phyloP scores from a whole-genome alignment of 2,329 filamentous ascomycete genomes.

The Penicillium sp. region DNA sequence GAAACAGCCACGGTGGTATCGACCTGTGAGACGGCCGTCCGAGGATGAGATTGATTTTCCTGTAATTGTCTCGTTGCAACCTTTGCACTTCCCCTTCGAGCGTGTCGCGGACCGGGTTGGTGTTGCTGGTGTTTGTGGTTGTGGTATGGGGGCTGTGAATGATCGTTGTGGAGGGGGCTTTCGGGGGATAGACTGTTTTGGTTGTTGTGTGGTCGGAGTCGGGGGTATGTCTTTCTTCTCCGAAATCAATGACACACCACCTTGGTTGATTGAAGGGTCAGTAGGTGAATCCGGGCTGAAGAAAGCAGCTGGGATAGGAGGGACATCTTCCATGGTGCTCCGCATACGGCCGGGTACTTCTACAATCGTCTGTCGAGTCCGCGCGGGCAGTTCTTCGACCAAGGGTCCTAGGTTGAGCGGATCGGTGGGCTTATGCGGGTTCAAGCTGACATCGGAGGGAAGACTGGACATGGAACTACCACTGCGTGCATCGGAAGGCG shows the following conservation, averaged over 20 bases:
- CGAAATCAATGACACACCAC: slow-evolving; percentile 31
- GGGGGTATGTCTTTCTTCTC: slow-evolving; percentile 12
- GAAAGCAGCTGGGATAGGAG: slow-evolving; percentile 24
- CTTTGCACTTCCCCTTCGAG: slow-evolving; percentile 69
- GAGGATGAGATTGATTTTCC: slow-evolving; percentile 91
- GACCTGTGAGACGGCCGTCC: slow-evolving; percentile 80
- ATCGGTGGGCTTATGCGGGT: slow-evolving; percentile 26
- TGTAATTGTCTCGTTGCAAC: slow-evolving; percentile 66
- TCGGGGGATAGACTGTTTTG: slow-evolving; percentile 15
- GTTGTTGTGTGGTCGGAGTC: slow-evolving; percentile 5
- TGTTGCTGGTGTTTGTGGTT: slow-evolving; percentile 35
- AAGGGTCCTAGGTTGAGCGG: slow-evolving; percentile 43
- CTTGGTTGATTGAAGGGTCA: slow-evolving; percentile 39
- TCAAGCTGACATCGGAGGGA: slow-evolving; percentile 35
- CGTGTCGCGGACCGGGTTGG: slow-evolving; percentile 34
- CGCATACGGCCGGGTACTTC: slow-evolving; percentile 32
- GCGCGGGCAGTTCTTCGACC: slow-evolving; percentile 48
- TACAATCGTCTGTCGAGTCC: slow-evolving; percentile 15
- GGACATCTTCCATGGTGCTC: slow-evolving; percentile 23
- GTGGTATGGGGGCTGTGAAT: slow-evolving; percentile 30
- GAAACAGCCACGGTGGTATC: slow-evolving; percentile 93
- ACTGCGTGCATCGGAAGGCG: slow-evolving; percentile 51
- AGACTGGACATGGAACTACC: slow-evolving; percentile 56
- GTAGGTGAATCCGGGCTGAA: slow-evolving; percentile 42
- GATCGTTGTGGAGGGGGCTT: slow-evolving; percentile 23